A percentile compares a stretch with the other conserved stretches of the same genome.
Conservation (phyloP, 352 stramenopile species). For the Aphanomyces cochlioides region DNA sequence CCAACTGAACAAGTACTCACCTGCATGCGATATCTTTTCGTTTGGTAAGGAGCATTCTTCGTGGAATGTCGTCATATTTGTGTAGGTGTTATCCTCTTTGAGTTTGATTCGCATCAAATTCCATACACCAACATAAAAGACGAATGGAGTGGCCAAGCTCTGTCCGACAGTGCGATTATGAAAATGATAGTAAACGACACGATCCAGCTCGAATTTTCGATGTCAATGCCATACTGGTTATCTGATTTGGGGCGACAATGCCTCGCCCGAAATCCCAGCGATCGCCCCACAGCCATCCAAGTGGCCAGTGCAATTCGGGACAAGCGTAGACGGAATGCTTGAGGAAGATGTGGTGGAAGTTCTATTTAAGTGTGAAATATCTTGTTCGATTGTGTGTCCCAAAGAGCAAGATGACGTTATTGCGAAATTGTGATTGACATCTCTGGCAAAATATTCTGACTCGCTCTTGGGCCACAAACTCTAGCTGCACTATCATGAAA, state of each 20-base stretch:
- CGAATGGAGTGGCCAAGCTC: background rate
- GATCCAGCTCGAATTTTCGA: background rate
- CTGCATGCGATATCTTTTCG: constrained; percentile 5
- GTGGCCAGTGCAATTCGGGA: background rate
- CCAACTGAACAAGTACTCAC: background rate
- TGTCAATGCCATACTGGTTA: constrained; percentile 8
- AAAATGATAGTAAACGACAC: background rate
- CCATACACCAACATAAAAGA: constrained; percentile 1
- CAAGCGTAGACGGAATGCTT: background rate
- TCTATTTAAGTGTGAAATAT: too few species aligned
- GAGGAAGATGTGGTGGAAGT: too few species aligned
- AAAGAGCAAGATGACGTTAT: too few species aligned
- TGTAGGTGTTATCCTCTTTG: background rate
- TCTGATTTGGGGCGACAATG: constrained; percentile 14
- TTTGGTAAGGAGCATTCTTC: constrained; percentile 5
- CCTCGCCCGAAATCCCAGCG: background rate
- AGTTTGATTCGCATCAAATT: constrained; percentile 11
- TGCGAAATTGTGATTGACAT: too few species aligned
- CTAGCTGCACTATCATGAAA: too few species aligned
- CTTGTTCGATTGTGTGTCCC: too few species aligned
- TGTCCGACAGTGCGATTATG: background rate
- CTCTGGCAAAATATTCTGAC: too few species aligned
- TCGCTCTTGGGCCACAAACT: too few species aligned
- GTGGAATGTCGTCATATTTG: background rate
- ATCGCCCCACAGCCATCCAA: constrained; percentile 20